phyloP scores from a whole-genome alignment of 192 early-diverging fungal species.

The Rhizophagus clarus region DNA sequence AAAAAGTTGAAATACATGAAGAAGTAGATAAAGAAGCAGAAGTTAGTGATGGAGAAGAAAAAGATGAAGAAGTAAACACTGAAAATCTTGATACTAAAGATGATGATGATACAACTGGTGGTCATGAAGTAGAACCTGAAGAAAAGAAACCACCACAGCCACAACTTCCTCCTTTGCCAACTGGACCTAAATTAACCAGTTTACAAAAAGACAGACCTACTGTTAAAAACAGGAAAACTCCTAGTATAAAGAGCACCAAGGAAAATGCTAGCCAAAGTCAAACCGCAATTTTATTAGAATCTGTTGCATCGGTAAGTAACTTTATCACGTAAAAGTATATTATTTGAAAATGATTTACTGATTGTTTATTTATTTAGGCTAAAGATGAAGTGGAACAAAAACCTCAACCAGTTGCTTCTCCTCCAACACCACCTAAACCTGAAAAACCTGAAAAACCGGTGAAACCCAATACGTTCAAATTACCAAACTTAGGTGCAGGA shows the following conservation, averaged over 20 bases:
- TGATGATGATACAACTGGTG: slow-evolving; percentile 8
- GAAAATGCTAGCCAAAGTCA: background rate
- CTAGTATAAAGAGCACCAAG: background rate
- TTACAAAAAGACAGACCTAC: slow-evolving; percentile 1
- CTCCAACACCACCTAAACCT: slow-evolving; percentile 23
- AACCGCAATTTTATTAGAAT: slow-evolving; percentile 2
- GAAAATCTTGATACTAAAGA: background rate
- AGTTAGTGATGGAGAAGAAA: background rate
- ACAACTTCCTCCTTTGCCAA: slow-evolving; percentile 35
- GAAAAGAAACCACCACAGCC: slow-evolving; percentile 40
- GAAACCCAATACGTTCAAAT: slow-evolving; percentile 42
- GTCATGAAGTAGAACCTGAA: slow-evolving; percentile 39
- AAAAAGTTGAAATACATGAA: background rate
- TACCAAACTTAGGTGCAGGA: slow-evolving; percentile 39
- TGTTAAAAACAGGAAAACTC: slow-evolving; percentile 4
- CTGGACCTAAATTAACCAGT: slow-evolving; percentile 31
- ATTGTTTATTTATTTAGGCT: background rate
- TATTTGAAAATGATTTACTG: background rate
- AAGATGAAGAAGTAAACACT: background rate
- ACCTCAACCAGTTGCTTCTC: slow-evolving; percentile 1
- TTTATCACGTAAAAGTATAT: background rate
- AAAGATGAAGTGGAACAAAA: slow-evolving; percentile 20
- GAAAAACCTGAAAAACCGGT: slow-evolving; percentile 45
- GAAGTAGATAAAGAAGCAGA: background rate
- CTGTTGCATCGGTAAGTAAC: background rate